A percentile compares a stretch with the other conserved stretches of the same genome.
Conservation (phyloP, 768 basidiomycete species). For the Leccinellum albellum region DNA sequence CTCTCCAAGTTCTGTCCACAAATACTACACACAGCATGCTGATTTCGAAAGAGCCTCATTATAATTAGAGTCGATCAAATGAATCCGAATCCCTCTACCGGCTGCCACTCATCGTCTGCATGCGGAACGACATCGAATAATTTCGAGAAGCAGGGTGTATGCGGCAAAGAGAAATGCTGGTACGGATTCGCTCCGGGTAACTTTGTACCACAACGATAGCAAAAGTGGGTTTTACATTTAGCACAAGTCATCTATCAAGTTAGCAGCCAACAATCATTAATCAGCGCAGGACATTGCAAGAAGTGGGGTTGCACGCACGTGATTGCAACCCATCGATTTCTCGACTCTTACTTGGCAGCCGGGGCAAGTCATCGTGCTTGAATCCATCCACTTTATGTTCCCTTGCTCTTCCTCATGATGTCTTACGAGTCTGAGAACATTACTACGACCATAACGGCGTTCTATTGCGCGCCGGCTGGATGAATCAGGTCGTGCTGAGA, state of each 20-base stretch:
- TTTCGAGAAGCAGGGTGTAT: slow-evolving; percentile 55
- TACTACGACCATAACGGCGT: slow-evolving; percentile 56
- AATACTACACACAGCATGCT: not conserved
- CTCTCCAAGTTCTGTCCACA: not conserved
- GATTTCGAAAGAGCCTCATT: not conserved
- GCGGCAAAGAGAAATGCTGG: slow-evolving; percentile 58
- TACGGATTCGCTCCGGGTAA: slow-evolving; percentile 55
- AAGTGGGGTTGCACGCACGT: slow-evolving; percentile 48
- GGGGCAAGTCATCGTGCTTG: slow-evolving; percentile 68
- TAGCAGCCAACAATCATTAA: slow-evolving; percentile 3
- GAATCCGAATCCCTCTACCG: slow-evolving; percentile 38
- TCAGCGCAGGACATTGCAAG: not conserved
- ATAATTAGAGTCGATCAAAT: slow-evolving; percentile 5
- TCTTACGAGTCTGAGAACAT: slow-evolving; percentile 56
- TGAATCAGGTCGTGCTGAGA: slow-evolving; percentile 52
- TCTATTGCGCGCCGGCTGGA: slow-evolving; percentile 52
- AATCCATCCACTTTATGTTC: slow-evolving; percentile 69
- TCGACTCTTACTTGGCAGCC: slow-evolving; percentile 71
- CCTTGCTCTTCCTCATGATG: slow-evolving; percentile 70
- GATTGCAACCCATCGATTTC: slow-evolving; percentile 81
- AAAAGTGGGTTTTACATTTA: slow-evolving; percentile 76
- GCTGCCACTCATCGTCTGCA: slow-evolving; percentile 44
- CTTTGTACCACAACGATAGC: slow-evolving; percentile 69
- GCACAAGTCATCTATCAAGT: slow-evolving; percentile 65
- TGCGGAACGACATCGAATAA: slow-evolving; percentile 53